Base-by-base conservation (phyloP, 2,329 filamentous ascomycete species). In the Apiospora pterosperma region DNA sequence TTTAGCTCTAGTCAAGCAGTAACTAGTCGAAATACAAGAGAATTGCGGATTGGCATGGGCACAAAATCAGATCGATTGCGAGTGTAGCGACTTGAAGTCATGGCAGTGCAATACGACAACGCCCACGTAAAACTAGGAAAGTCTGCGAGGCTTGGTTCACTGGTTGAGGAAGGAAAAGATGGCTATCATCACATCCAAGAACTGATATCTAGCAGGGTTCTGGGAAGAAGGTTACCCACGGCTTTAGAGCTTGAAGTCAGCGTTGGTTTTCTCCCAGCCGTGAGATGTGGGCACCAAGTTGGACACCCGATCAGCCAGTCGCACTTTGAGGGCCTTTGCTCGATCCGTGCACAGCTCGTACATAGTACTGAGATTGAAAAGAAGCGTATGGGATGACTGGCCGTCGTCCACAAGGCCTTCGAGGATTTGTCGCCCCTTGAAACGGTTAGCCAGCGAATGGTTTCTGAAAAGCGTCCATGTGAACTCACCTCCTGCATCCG, bases 331-430 rank as follows among this genome's bases (percentile, higher is more conserved):
- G 14, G 84, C 84, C 60, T 86, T 82, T 48, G 92, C 87, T 67
- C 86, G 85, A 71, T 98, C 94, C 0, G 92, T 94, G 74, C 92
- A 96, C 8, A 98, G 84, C 77, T 98, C 96, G 75, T 97, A 98
- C 71, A 97, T 87, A 0, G 95, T 98, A 12, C 90, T 88, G 14
- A 99, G 78, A 75, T 98, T 98, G 78, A 97, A 97, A 0, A 96
- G 86, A 2, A 97, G 79, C 0, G 92, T 92, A 67, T 92, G 89
- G 65, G 95, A 97, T 0, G 88, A 86, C 44, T 87, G 81, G 1
- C 88, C 86, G 0, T 81, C 75, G 3, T 87, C 82, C 0, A 93
- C 81, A 12, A 96, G 78, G 0, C 79, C 77, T 71, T 95, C 90
- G 3, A 97, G 80, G 1, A 92, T 77, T 14, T 81, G 77, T 16